A percentile compares a stretch with the other conserved stretches of the same genome.
Conservation (phyloP, 768 basidiomycete species). For the Zangia roseola region DNA sequence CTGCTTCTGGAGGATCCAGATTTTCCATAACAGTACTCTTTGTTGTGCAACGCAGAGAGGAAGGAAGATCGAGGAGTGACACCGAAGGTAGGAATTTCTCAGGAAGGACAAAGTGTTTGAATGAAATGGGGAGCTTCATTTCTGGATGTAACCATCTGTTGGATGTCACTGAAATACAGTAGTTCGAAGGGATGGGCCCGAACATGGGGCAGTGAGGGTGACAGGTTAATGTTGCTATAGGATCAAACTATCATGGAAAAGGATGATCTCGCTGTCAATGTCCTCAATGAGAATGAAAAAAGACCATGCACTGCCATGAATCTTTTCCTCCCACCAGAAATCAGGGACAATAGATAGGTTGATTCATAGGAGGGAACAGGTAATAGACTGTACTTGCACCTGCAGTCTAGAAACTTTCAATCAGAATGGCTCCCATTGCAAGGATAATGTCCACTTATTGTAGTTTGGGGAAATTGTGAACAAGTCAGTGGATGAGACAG, state of each 20-base stretch:
- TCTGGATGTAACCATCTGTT: constrained; percentile 96
- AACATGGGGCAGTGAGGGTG: constrained; percentile 93
- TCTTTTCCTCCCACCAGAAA: constrained; percentile 96
- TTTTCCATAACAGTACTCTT: too few relatives aligned
- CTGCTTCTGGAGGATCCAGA: too few relatives aligned
- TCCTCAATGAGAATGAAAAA: constrained; percentile 96
- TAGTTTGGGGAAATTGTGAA: constrained; percentile 95
- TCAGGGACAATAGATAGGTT: constrained; percentile 96
- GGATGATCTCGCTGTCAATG: constrained; percentile 93
- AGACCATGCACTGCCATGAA: constrained; percentile 83
- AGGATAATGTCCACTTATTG: constrained; percentile 49
- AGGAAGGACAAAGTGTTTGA: constrained; percentile 96
- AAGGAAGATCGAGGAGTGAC: constrained; percentile 87
- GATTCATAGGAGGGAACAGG: constrained; percentile 86
- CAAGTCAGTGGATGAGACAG: constrained; percentile 84
- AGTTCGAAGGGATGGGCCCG: constrained; percentile 97
- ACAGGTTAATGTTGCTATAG: constrained; percentile 91
- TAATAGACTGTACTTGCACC: constrained; percentile 96
- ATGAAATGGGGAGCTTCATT: constrained; percentile 91
- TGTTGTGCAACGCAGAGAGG: constrained; percentile 93
- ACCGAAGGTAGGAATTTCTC: constrained; percentile 95
- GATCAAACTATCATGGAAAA: constrained; percentile 92
- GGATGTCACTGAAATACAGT: constrained; percentile 92
- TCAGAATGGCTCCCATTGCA: neutral
- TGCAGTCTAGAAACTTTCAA: constrained; percentile 56